Evolutionary conservation across 2,329 filamentous ascomycete species (phyloP).

Genomic region (Clonostachys chloroleuca): DNA sequence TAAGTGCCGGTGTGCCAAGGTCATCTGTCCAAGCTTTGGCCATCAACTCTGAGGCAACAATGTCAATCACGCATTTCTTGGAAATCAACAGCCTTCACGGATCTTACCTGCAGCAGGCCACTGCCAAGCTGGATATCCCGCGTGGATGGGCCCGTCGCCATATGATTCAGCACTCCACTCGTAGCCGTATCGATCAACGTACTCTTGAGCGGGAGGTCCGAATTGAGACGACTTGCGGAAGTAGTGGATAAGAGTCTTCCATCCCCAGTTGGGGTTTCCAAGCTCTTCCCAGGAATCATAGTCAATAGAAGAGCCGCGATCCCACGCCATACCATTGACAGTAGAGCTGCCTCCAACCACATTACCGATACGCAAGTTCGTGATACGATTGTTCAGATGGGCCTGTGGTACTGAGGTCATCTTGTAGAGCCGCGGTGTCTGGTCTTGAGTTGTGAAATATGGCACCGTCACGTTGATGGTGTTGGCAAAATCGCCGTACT

Average conservation of each 20-base stretch:
- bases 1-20: constrained; percentile 4
- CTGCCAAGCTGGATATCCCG: constrained; percentile 14
- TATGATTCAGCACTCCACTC: constrained; percentile 11
- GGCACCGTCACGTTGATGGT: constrained; percentile 13
- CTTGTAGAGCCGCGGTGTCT: constrained; percentile 6
- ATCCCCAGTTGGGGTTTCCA: constrained; percentile 30
- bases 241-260: constrained; percentile 18
- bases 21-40: constrained; percentile 9
- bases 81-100: background rate
- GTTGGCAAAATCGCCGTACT: constrained; percentile 18
- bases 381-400: constrained; percentile 10
- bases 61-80: background rate
- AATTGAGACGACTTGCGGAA: constrained; percentile 12
- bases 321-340: constrained; percentile 21
- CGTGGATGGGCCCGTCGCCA: constrained; percentile 12
- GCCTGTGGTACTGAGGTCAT: constrained; percentile 17
- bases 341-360: constrained; percentile 19
- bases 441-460: constrained; percentile 9
- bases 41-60: constrained; percentile 4
- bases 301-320: constrained; percentile 15
- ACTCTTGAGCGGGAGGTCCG: constrained; percentile 6
- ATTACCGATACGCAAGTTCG: constrained; percentile 13
- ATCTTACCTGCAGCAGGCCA: constrained; percentile 11
- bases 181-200: constrained; percentile 12
- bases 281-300: constrained; percentile 28